phyloP scores from a whole-genome alignment of 83 land plant species.

The Isoetes engelmannii region DNA sequence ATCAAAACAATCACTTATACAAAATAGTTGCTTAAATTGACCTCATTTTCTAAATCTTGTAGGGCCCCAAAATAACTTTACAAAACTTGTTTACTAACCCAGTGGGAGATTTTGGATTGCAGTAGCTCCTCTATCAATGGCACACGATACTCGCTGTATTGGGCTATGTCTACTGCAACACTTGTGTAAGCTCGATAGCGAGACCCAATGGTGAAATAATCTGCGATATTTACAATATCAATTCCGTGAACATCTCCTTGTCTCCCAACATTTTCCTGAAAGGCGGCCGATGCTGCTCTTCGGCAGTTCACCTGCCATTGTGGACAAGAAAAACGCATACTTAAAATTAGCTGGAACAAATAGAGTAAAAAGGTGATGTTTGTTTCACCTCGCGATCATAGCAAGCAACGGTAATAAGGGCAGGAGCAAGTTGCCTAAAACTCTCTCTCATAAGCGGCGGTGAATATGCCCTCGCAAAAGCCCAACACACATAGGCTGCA shows the following conservation, averaged over 20 bases:
- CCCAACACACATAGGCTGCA: conserved; percentile 99
- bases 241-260: conserved; percentile 96
- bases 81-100: conserved; percentile 48
- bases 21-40: too few relatives aligned
- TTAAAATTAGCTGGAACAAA: too few relatives aligned
- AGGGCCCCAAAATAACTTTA: not conserved
- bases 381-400: conserved; percentile 86
- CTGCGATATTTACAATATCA: conserved; percentile 87
- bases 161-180: conserved; percentile 77
- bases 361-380: too few relatives aligned
- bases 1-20: not conserved
- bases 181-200: conserved; percentile 68
- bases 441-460: conserved; percentile 60
- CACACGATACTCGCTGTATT: conserved; percentile 63
- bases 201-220: conserved; percentile 90
- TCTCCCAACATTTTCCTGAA: conserved; percentile 98
- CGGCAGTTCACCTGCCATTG: conserved; percentile 82
- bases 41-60: not conserved
- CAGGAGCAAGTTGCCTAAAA: conserved; percentile 74
- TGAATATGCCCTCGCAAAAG: conserved; percentile 94
- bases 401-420: conserved; percentile 78
- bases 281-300: conserved; percentile 97
- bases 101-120: conserved; percentile 64
- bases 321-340: too few relatives aligned
- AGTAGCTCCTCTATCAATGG: conserved; percentile 76